Base-by-base conservation (phyloP, 768 basidiomycete species). In the Termitomyces heimii region DNA sequence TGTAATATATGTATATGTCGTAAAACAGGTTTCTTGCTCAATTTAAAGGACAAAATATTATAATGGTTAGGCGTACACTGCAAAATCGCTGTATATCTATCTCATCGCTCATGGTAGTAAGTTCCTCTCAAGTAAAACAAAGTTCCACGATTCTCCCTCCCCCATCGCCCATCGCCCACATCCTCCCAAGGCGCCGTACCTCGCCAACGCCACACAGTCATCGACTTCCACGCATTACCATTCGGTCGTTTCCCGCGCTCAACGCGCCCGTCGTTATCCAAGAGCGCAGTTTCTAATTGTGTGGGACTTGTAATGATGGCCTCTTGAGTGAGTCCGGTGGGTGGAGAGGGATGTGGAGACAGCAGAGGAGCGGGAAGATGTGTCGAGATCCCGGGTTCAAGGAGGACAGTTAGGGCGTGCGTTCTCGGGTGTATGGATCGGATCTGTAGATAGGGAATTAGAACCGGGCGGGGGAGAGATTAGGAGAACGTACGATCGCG, bases 221-320 rank as follows among this genome's bases (percentile, higher is more conserved):
- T 71, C 9, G 67, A 65, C 65, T 85, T 85, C 82, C 82, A 84
- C 4, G 82, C 82, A 56, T 82, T 81, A 7, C 75, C 79, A 57
- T 80, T 75, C 3, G 78, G 75, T 28, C 79, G 63, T n/a, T 58
- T 53, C 8, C 53, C 70, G 69, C 12, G 66, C 12, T 76, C 73
- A 1, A 83, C 70, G 4, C 80, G 74, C 2, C 77, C 81, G 56
- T 84, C 81, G 0, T 75, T 66, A 54, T 84, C 82, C 8, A 84
- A 70, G 7, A 85, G 56, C 0, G 66, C 77, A 0, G 71, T 77
- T 65, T 85, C 84, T 16, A 86, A 73, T 65, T 77, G 77, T 3
- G 72, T 65, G 1, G 82, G 77, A 43, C 70, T 73, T 4, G 73
- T 73, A 53, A 80, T 74, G 2, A 68, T 73, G 62, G 75, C 70